phyloP scores from a whole-genome alignment of 164 flowering plant species.

The Kingdonia uniflora region DNA sequence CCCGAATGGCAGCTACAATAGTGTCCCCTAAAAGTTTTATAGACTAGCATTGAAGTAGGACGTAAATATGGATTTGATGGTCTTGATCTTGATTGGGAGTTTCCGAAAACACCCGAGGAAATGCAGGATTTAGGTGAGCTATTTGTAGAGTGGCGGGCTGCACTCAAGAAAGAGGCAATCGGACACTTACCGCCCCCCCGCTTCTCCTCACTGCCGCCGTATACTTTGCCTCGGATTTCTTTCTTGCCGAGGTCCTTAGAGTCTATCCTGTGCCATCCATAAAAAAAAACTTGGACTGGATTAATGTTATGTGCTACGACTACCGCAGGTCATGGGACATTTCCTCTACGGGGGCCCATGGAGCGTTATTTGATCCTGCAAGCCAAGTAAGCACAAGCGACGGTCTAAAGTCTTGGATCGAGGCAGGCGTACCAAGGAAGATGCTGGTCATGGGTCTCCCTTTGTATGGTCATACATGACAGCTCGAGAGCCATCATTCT shows the following conservation, averaged over 20 bases:
- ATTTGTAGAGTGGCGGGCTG: slow-evolving; percentile 6
- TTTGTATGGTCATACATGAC: slow-evolving; percentile 41
- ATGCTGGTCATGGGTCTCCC: slow-evolving; percentile 56
- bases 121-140: neutral
- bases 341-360: slow-evolving; percentile 31
- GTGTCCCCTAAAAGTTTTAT: neutral
- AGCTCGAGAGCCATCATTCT: slow-evolving; percentile 22
- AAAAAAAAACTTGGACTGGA: slow-evolving; percentile 29
- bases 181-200: slow-evolving; percentile 13
- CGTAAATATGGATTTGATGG: neutral
- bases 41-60: neutral
- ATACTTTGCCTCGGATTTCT: slow-evolving; percentile 26
- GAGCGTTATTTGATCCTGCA: slow-evolving; percentile 37
- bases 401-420: slow-evolving; percentile 43
- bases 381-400: slow-evolving; percentile 26
- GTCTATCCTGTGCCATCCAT: slow-evolving; percentile 29
- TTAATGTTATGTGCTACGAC: slow-evolving; percentile 41
- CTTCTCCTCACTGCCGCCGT: slow-evolving; percentile 49
- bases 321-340: slow-evolving; percentile 39
- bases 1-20: neutral
- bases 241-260: slow-evolving; percentile 4
- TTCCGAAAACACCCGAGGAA: neutral
- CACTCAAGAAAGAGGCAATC: slow-evolving; percentile 24
- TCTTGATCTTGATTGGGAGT: slow-evolving; percentile 6
- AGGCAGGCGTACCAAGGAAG: slow-evolving; percentile 21